Base-by-base conservation (phyloP, 345 rosid genomes). In the Eucalyptus pauciflora region DNA sequence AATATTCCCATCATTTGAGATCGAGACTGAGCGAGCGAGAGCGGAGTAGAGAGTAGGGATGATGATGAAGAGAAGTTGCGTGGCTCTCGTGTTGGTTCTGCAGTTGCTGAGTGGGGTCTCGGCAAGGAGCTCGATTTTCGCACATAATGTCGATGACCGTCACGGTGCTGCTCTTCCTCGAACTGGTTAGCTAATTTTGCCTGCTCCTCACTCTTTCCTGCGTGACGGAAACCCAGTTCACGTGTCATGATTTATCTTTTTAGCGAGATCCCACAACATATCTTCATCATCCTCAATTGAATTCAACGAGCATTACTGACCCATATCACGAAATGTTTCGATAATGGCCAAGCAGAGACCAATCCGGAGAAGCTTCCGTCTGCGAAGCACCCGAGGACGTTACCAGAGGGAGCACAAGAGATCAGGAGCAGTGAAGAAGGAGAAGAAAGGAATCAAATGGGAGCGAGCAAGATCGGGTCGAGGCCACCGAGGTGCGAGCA, bases 401-500 rank as follows among this genome's bases (percentile, higher is more conserved):
- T 37, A 37, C 24, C 83, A 76, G 83, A 22, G 45, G 37, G 85
- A 33, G 50, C 71, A 37, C 58, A 45, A 41, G 90, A 85, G 80
- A 27, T 33, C 87, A 87, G 46, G 64, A 49, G 86, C 87, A 49
- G 31, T 49, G 41, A 56, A 87, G 43, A 37, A 45, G 89, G 29
- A 43, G 87, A 83, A 79, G 91, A 81, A 8, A 29, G 48, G 60
- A 27, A 60, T 29, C 45, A 22, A 43, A 92, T 69, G 87, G 93
- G 88, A 48, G 86, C 14, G 51, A 92, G 90, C 90, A 93, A 86
- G 89, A 92, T 96, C 54, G 99, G 99, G 91, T 97, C 97, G 87
- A 95, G 94, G 80, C 98, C 98, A n/a, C 98, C 97, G 86, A 96
- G 92, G 86, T 96, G 99, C 88, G 94, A 92, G 81, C 93, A 94